Percentiles rank a stretch among this genome's conserved stretches.
Evolutionary conservation across 805 yeast genomes (phyloP).

Genomic region (Suhomyces xylopsoci): DNA sequence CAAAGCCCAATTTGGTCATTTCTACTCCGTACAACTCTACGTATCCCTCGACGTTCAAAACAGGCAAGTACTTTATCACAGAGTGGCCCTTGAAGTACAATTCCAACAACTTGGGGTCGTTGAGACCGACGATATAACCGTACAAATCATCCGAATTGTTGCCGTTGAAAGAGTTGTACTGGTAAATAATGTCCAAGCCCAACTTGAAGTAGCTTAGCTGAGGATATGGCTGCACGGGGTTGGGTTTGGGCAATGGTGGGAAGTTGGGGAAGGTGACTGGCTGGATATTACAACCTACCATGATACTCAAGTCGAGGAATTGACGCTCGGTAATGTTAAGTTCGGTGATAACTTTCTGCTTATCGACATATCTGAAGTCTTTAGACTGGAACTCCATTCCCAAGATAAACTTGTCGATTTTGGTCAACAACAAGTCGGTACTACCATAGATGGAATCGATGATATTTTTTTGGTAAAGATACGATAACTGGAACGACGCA

Average conservation of each 20-base stretch:
- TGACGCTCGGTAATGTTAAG: slow-evolving; percentile 60
- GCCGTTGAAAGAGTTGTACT: slow-evolving; percentile 28
- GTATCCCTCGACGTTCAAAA: slow-evolving; percentile 63
- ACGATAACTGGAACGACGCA: slow-evolving; percentile 77
- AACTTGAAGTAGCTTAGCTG: slow-evolving; percentile 40
- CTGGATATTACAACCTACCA: slow-evolving; percentile 76
- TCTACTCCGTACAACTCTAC: slow-evolving; percentile 56
- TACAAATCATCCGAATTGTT: slow-evolving; percentile 29
- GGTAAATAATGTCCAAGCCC: slow-evolving; percentile 38
- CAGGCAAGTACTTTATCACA: slow-evolving; percentile 69
- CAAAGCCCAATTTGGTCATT: slow-evolving; percentile 33
- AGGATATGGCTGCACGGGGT: slow-evolving; percentile 37
- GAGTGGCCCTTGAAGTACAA: slow-evolving; percentile 66
- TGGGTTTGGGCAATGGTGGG: slow-evolving; percentile 44
- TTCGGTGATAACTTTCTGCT: slow-evolving; percentile 54
- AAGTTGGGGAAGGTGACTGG: slow-evolving; percentile 56
- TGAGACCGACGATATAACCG: slow-evolving; percentile 46
- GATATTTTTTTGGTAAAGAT: slow-evolving; percentile 51
- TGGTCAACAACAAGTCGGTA: slow-evolving; percentile 67
- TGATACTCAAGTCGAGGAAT: slow-evolving; percentile 70
- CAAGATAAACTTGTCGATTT: slow-evolving; percentile 67
- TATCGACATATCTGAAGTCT: slow-evolving; percentile 67
- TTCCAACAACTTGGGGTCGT: slow-evolving; percentile 44
- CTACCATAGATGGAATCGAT: slow-evolving; percentile 84
- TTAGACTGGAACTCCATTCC: slow-evolving; percentile 64